Conservation (phyloP, 2,329 filamentous ascomycete genomes). For the Aureobasidium sp. region DNA sequence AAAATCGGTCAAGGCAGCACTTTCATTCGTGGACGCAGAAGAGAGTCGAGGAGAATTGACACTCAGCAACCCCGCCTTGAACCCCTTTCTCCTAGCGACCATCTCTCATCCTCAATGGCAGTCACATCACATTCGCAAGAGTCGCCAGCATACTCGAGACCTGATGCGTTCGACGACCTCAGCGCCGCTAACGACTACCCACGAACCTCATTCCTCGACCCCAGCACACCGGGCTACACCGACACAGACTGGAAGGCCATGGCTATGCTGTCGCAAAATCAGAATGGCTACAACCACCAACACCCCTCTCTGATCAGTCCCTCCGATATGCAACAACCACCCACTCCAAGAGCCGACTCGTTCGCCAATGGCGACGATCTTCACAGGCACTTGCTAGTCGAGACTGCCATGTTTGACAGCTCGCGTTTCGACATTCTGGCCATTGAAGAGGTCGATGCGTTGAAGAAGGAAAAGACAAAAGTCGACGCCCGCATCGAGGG, state of each 20-base stretch:
- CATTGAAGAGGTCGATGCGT: slow-evolving; percentile 79
- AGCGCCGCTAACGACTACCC: background rate
- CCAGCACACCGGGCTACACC: slow-evolving; percentile 8
- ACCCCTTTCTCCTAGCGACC: background rate
- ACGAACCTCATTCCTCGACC: slow-evolving; percentile 5
- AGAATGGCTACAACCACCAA: background rate
- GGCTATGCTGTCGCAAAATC: background rate
- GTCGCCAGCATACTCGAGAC: background rate
- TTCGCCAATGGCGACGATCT: slow-evolving; percentile 44
- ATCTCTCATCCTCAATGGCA: background rate
- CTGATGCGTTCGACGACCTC: background rate
- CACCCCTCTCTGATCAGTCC: slow-evolving; percentile 1
- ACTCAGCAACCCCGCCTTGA: background rate
- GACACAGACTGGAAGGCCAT: slow-evolving; percentile 10
- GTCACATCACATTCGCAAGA: background rate
- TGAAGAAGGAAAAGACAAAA: slow-evolving; percentile 77
- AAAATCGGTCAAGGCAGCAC: background rate
- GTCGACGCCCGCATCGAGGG: slow-evolving; percentile 69
- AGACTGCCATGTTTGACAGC: slow-evolving; percentile 87
- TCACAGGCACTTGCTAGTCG: slow-evolving; percentile 82
- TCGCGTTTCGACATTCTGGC: slow-evolving; percentile 76
- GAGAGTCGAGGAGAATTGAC: no score
- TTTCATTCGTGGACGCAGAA: background rate
- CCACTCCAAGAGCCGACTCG: slow-evolving; percentile 7
- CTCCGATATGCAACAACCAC: background rate